These are phyloP conservation scores for Pseudocercospora pini-densiflorae DNA, from an alignment of 2,329 filamentous ascomycete species.

Conservation along the genomic window DNA sequence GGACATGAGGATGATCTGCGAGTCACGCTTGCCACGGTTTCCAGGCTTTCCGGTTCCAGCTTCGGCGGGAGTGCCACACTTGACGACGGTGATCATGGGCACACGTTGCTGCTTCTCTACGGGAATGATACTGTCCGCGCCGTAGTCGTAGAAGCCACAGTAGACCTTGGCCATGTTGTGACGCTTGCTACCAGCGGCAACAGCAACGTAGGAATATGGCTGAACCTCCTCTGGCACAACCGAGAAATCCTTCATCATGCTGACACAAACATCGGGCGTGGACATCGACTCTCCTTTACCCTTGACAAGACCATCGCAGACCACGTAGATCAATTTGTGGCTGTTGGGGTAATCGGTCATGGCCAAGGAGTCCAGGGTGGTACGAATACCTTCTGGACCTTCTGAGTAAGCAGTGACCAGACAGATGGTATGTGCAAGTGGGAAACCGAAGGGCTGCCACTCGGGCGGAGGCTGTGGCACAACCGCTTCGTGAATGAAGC, in stretches of 20 bases:
- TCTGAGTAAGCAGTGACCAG: conserved; percentile 97
- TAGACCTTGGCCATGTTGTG: conserved; percentile 99
- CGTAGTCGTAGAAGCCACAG: conserved; percentile 97
- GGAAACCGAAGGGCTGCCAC: conserved; percentile 97
- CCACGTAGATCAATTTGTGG: conserved; percentile 94
- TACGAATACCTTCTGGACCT: conserved; percentile 88
- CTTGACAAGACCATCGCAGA: conserved; percentile 98
- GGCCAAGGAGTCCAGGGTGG: conserved; percentile 92
- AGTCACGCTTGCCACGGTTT: conserved; percentile 98
- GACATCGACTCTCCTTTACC: conserved; percentile 85
- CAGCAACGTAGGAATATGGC: conserved; percentile 93
- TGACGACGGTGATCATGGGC: conserved; percentile 95
- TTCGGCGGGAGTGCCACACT: conserved; percentile 93
- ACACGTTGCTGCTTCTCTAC: conserved; percentile 91
- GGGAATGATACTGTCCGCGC: conserved; percentile 76
- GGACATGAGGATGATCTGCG: conserved; percentile 98
- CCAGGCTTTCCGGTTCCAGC: conserved; percentile 81
- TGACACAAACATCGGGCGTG: conserved; percentile 86
- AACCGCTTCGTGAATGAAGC: conserved; percentile 95
- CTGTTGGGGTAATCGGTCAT: conserved; percentile 99
- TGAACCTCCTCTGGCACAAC: conserved; percentile 80
- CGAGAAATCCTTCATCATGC: conserved; percentile 94
- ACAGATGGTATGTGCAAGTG: conserved; percentile 90
- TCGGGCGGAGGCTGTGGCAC: conserved; percentile 95
- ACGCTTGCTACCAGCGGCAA: conserved; percentile 91